Conservation (phyloP, 2,329 filamentous ascomycete species). For the Paracoccidioides brasiliensis region DNA sequence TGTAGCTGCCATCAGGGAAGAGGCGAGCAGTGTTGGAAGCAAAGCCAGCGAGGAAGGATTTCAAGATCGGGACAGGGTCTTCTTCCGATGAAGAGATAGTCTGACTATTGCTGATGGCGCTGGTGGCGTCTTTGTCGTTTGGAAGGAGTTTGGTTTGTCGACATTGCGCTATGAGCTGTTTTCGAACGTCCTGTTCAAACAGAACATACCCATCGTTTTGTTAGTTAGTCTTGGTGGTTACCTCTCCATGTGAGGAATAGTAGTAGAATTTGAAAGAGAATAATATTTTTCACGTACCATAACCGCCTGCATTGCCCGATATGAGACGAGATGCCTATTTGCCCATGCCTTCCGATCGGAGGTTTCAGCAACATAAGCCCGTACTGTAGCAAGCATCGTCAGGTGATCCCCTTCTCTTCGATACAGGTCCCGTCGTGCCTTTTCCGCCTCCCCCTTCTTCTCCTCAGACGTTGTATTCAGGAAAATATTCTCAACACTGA, state of each 20-base stretch:
- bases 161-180: slow-evolving; percentile 47
- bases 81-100: slow-evolving; percentile 13
- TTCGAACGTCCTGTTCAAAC: slow-evolving; percentile 40
- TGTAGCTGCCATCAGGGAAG: slow-evolving; percentile 48
- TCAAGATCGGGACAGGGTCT: slow-evolving; percentile 39
- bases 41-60: slow-evolving; percentile 47
- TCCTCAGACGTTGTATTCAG: slow-evolving; percentile 47
- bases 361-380: slow-evolving; percentile 45
- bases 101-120: slow-evolving; percentile 6
- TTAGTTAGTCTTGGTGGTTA: neutral
- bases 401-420: slow-evolving; percentile 51
- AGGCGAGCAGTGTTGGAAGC: slow-evolving; percentile 47
- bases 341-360: slow-evolving; percentile 49
- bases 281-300: slow-evolving; percentile 32
- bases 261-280: neutral
- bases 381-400: slow-evolving; percentile 48
- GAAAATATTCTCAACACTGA: slow-evolving; percentile 54
- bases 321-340: slow-evolving; percentile 44
- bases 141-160: slow-evolving; percentile 34
- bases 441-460: slow-evolving; percentile 44
- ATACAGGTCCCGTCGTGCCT: slow-evolving; percentile 43
- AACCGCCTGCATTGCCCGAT: slow-evolving; percentile 52
- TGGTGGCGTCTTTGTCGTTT: slow-evolving; percentile 12
- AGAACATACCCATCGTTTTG: neutral
- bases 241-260: neutral